Evolutionary conservation across 169 alveolate genomes (phyloP).

Genomic region (Theileria annulata): DNA sequence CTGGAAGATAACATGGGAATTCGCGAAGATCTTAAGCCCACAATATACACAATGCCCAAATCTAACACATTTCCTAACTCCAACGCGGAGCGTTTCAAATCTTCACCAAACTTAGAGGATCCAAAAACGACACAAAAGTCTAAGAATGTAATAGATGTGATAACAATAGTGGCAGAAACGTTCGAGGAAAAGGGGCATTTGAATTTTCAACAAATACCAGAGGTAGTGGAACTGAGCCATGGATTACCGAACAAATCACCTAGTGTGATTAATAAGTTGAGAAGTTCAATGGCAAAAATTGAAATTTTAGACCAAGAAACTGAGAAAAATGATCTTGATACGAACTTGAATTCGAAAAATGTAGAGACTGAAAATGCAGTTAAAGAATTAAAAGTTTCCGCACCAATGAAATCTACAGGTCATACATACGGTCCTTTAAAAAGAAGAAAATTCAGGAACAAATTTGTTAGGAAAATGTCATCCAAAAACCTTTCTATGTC

Average conservation of each 20-base stretch:
- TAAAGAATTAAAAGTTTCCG: background rate
- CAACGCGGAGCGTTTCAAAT: background rate
- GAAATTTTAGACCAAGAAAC: constrained; percentile 32
- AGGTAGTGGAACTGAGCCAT: background rate
- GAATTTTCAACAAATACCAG: constrained; percentile 13
- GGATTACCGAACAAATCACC: constrained; percentile 23
- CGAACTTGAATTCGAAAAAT: background rate
- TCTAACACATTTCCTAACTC: background rate
- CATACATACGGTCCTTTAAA: background rate
- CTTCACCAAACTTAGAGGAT: constrained; percentile 1
- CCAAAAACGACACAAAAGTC: constrained; percentile 20
- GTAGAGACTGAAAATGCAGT: background rate
- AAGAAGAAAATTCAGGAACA: constrained; percentile 1
- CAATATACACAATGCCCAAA: background rate
- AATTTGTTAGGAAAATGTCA: constrained; percentile 27
- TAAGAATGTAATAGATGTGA: constrained; percentile 27
- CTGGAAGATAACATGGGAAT: constrained; percentile 1
- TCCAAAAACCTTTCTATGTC: constrained; percentile 32
- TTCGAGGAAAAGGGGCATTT: constrained; percentile 57
- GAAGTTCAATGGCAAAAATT: constrained; percentile 26
- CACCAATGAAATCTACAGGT: background rate
- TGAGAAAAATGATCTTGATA: background rate
- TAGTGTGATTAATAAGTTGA: constrained; percentile 25
- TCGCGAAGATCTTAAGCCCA: background rate
- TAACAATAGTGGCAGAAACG: constrained; percentile 29